Base-by-base conservation (phyloP, 805 yeast genomes). In the Sugiyamaella smithiae region DNA sequence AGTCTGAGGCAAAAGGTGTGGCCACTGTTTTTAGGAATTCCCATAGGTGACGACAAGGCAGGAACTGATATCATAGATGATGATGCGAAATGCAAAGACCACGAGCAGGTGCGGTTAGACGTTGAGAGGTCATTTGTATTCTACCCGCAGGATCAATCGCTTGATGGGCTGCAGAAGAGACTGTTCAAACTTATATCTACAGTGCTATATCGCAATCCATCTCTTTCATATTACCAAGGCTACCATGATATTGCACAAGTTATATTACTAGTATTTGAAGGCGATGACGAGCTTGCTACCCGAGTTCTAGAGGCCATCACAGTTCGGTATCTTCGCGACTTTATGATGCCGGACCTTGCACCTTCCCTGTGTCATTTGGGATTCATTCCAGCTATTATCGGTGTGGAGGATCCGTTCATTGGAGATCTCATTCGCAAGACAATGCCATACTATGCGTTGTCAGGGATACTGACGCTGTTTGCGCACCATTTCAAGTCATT, bases 221-320 rank as follows among this genome's bases (percentile, higher is more conserved):
- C 65, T 2, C 68, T 90, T 36, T 72, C 79, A 50, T 91, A 91
- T 65, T 91, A 89, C 64, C 99, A 91, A 67, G 99, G 99, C 0
- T 88, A 77, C 64, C 98, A 91, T 65, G 98, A 93, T 59, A 71
- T 93, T 17, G 89, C 88, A 1, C 74, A 86, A 31, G 74, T 85
- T 3, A 70, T 86, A 5, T 67, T 85, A 3, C 61, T 84, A 14
- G 77, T 84, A 1, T 78, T 81, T 49, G 64, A 67, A 17, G 19
- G 28, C 8, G 40, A 40, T 33, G 24, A 31, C 7, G 22, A 29
- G 28, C 16, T 31, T 8, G 37, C 46, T 2, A 52, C 51, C 12
- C 49, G 60, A 25, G 57, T 81, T 5, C 67, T 90, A 43, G 83
- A 81, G 48, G 62, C 67, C 25, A 68, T 88, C 41, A 73, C 93